Evolutionary conservation across 2,329 filamentous ascomycete species (phyloP), one percentile per base, ranked within the genome.

Genomic region (Cyphellophora europaea): DNA sequence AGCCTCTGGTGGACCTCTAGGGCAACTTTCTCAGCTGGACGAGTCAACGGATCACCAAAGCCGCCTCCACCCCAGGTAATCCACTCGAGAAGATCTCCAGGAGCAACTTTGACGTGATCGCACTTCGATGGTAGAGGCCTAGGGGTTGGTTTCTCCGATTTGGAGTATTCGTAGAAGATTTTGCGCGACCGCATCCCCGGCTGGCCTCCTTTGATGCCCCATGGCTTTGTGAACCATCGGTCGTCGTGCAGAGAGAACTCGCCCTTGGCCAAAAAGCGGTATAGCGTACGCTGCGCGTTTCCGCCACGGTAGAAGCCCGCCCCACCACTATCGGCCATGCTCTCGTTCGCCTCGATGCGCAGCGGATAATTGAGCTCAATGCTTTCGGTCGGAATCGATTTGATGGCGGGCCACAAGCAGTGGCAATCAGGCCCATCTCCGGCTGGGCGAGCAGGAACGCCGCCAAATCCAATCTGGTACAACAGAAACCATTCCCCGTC

Each of bases 391-490:
- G 65, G 66, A 16, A 69, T 66, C 2, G 60, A 64, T 41, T 69
- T 70, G 51, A 69, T 68, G 2, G 63, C 62, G 0, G 66, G 65
- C 48, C 68, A 69, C 3, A 70, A 51, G 30, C 65, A 69, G 44
- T 69, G 66, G 38, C 66, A 69, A 42, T 70, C 64, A 2, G 60
- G 62, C 2, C 65, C 65, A 33, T 69, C 65, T 13, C 66, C 65
- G 5, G 61, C 58, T 1, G 62, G 61, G 0, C 65, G 57, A 0
- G 65, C 65, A 3, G 65, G 65, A 0, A 68, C 65, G 15, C 66
- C 66, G 4, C 65, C 66, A 23, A 69, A 69, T 0, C 63, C 64
- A 35, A 70, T 69, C 38, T 68, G 65, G 42, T 67, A 69, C 0
- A 70, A 54, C 37, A 68, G 59, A 42, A 61, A 70, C 55, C 63